Evolutionary conservation across 2,329 filamentous ascomycete genomes (phyloP).

Genomic region (Monosporascus ibericus): DNA sequence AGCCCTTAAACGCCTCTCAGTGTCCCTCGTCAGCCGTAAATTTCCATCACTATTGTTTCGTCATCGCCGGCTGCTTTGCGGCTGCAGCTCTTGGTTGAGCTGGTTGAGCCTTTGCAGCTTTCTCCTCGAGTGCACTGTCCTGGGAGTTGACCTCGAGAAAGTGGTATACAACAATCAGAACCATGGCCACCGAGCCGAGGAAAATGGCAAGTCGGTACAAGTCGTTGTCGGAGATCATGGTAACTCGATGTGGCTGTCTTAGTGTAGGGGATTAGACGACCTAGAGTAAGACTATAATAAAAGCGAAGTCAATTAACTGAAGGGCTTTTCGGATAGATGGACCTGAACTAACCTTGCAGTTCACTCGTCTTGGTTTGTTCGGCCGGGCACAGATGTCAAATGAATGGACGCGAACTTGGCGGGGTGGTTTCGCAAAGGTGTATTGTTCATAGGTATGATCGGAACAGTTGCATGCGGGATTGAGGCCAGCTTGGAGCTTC

Average conservation of each 20-base stretch:
- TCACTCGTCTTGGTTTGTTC: not conserved
- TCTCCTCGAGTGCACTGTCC: constrained; percentile 17
- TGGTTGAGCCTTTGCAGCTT: constrained; percentile 21
- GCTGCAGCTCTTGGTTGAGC: constrained; percentile 16
- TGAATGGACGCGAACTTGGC: constrained; percentile 1
- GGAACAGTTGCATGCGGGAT: constrained; percentile 4
- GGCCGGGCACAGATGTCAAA: not conserved
- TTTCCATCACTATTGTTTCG: constrained; percentile 8
- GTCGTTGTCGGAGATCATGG: constrained; percentile 90
- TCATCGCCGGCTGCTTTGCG: constrained; percentile 14
- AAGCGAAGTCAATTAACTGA: not conserved
- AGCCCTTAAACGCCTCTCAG: not conserved
- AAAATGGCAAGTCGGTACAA: constrained; percentile 91
- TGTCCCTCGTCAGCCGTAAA: not conserved
- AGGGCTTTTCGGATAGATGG: not conserved
- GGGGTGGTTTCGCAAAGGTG: not conserved
- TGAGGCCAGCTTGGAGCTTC: constrained; percentile 29
- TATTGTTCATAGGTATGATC: not conserved
- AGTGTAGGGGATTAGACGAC: not conserved
- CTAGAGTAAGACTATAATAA: not conserved
- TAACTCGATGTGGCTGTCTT: constrained; percentile 28
- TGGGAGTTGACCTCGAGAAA: constrained; percentile 91
- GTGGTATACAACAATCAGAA: constrained; percentile 91
- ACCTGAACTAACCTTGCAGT: not conserved
- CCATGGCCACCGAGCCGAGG: constrained; percentile 82